These are phyloP conservation scores for Corniculantispora saksenae DNA, from an alignment of 2,329 filamentous ascomycete genomes.

Conservation along the genomic window DNA sequence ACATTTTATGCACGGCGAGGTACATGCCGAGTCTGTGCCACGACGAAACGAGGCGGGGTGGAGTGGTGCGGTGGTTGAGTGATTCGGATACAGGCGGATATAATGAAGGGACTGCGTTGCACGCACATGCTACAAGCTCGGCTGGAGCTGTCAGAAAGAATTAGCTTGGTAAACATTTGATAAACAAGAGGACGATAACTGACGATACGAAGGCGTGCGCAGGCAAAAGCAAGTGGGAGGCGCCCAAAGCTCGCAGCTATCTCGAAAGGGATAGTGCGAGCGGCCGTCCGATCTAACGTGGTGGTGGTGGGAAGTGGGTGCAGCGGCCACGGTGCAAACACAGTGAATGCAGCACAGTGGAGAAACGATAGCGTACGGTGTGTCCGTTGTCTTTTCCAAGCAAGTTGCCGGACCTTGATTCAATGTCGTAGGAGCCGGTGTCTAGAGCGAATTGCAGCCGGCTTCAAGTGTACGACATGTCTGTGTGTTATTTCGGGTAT, in stretches of 20 bases:
- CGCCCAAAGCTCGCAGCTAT: neutral
- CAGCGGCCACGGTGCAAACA: slow-evolving; percentile 11
- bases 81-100: slow-evolving; percentile 2
- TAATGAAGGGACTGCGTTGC: neutral
- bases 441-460: too few relatives aligned
- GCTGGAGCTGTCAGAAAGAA: neutral
- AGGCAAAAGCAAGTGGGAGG: neutral
- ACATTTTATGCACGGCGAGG: neutral
- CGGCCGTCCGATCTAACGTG: slow-evolving; percentile 10
- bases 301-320: neutral
- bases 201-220: neutral
- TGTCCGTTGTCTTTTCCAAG: neutral
- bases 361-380: neutral
- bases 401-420: neutral
- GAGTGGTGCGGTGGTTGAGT: neutral
- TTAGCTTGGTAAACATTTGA: neutral
- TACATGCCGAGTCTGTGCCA: neutral
- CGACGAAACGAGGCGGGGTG: neutral
- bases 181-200: neutral
- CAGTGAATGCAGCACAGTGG: slow-evolving; percentile 1
- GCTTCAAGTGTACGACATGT: too few relatives aligned
- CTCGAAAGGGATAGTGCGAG: neutral
- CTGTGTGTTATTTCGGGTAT: too few relatives aligned
- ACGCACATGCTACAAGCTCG: neutral
- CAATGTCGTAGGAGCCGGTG: neutral